Base-by-base conservation (phyloP, 2,329 filamentous ascomycete species). In the Trichoderma gracile region DNA sequence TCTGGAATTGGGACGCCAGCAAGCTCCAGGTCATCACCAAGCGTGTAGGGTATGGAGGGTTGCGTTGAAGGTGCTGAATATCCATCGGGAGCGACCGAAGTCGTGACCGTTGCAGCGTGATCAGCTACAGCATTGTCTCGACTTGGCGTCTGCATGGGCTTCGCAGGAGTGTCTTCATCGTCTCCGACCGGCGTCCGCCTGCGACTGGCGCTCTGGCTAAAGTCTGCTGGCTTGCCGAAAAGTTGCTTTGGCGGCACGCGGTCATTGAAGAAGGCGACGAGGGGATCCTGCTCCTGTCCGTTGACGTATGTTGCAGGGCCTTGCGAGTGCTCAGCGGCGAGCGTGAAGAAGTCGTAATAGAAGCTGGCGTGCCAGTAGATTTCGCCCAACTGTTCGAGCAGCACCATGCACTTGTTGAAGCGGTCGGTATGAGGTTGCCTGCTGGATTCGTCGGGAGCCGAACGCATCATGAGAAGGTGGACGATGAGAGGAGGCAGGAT, bases 311-410 rank as follows among this genome's bases (percentile, higher is more conserved):
- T 23, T 12, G 40, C n/a, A 10, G 42, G 27, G n/a, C 25, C 63
- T 49, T 49, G 56, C 8, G 56, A 58, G 30, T 46, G 57, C 23
- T 33, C 46, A 15, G 56, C 63, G 27, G 63, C 57, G 17, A 68
- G 66, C 49, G 67, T 58, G 47, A 69, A 69, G 59, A 69, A 66
- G n/a, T 68, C 65, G 19, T 66, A 57, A 25, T 69, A 69, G 54
- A 69, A 69, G 17, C 65, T 64, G 12, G 68, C 68, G 49, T 69
- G 68, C 68, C 68, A 69, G 43, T 69, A 68, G 19, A 69, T 65
- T 3, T 69, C 63, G 23, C 68, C 59, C 5, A 69, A 61, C 33
- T 67, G 33, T 27, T 67, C 53, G 27, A 69, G 47, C 17, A 67
- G 59, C n/a, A 49, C 50, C 63, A 69, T 69, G 49, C 67, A 69